Evolutionary conservation across 2,329 filamentous ascomycete genomes (phyloP).

Genomic region (Bipolaris victoriae): DNA sequence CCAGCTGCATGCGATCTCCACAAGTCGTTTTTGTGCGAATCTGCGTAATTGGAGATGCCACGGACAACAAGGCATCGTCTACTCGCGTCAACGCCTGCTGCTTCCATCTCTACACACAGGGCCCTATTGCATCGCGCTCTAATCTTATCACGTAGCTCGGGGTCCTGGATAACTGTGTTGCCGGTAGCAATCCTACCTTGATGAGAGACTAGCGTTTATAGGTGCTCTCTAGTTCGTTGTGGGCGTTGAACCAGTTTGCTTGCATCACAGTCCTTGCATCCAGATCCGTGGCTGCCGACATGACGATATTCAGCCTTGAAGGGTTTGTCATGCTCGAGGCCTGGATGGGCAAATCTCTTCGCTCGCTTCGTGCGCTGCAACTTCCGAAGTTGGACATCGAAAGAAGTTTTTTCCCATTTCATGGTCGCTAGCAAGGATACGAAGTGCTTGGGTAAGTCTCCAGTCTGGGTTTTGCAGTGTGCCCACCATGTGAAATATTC

Average conservation of each 20-base stretch:
- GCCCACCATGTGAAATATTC: conserved; percentile 18
- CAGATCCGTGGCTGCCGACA: neutral
- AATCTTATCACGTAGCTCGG: neutral
- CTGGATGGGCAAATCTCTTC: neutral
- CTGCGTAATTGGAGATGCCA: neutral
- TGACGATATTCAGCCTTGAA: neutral
- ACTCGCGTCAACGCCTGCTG: neutral
- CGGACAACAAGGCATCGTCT: neutral
- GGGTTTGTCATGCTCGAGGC: neutral
- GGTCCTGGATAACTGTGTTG: neutral
- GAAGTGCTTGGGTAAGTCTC: conserved; percentile 12
- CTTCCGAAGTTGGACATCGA: neutral
- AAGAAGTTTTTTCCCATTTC: conserved; percentile 4
- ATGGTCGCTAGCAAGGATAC: conserved; percentile 8
- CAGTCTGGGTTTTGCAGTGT: conserved; percentile 17
- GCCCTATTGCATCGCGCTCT: neutral
- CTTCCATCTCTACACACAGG: neutral
- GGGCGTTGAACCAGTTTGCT: neutral
- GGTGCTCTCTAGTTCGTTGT: neutral
- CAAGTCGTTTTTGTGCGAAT: neutral
- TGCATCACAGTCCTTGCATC: neutral
- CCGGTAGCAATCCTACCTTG: neutral
- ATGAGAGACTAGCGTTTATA: neutral
- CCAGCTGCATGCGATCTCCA: neutral
- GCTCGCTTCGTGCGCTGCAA: neutral